Evolutionary conservation across 129 eudicot genomes (phyloP), one percentile per base, ranked within the genome.

Genomic region (Calendula officinalis): DNA sequence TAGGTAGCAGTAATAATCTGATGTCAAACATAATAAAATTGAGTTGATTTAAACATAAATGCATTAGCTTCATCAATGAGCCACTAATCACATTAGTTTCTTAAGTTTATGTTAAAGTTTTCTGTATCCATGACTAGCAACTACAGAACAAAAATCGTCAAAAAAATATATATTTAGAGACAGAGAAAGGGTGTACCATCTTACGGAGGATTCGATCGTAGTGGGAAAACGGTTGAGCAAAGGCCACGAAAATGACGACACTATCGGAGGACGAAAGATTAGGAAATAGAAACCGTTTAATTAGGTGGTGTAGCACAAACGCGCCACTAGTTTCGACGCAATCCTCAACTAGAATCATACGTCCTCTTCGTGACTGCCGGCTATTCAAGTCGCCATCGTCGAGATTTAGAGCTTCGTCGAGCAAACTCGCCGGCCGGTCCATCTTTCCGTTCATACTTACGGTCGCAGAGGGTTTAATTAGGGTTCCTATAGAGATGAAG

Each of bases 121-220:
- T 27, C 30, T 54, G 13, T 54, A 54, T 67, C 54, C 32, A 22
- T 41, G 11, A n/a, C 35, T 56, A 34, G 52, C 53, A 15, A 42
- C 50, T 22, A 39, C 41, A 7, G 40, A 51, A 40, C 46, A 10
- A 43, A 33, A 68, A n/a, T 52, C 58, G 30, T n/a, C 50, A 62
- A 38, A 58, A 15, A 66, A 41, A 4, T 6, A 41, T 3, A 30
- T 3, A 17, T 33, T 55, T 1, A 41, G 15, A 50, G 55, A 61
- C 16, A 46, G 35, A 71, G 51, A 49, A 34, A 52, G 69, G 22
- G 17, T 7, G 27, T 75, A 90, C 97, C 90, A 83, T 69, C 69
- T 81, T 88, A 37, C 96, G 98, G 44, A 92, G 96, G 45, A 92
- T 72, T 60, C 98, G 96, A 47, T 92, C 96, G 44, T 92, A 92